Base-by-base conservation (phyloP, 23 red algal genomes). In the Gracilaria gracilis region DNA sequence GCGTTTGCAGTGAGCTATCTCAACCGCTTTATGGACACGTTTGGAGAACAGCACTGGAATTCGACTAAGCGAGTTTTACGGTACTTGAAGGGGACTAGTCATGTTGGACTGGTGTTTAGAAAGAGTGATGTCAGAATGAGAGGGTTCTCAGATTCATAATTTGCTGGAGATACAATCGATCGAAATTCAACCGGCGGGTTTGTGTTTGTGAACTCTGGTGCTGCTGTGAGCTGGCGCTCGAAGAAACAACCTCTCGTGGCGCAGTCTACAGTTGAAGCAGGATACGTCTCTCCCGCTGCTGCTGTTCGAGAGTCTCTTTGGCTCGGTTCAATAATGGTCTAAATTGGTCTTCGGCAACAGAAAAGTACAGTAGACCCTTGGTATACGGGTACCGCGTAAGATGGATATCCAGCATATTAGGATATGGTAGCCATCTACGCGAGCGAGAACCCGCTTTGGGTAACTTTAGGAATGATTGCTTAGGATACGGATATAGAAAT, bases 171-270 rank as follows among this genome's bases (percentile, higher is more conserved):
- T 40, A 20, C 24, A 23, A 47, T 27, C 15, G 75, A 79, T 36
- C 42, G 86, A 4, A 89, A 80, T 71, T 89, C 73, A 29, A 89
- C 75, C 37, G 49, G 0, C 19, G 86, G 86, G 4, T 80, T 47
- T 32, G 71, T 89, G 40, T 89, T 89, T 35, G 42, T 65, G 25
- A 21, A 80, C 16, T 62, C 34, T 17, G 72, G 72, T 27, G 42
- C 35, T 21, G 51, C 49, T 49, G 42, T 89, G 9, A 57, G 64
- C 50, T 89, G 86, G 71, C 0, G 49, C 9, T 74, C 62, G 27
- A 89, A 89, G 50, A 79, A 89, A 35, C 72, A 89, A 49, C 27
- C 69, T 6, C 21, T 89, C 21, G 7, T 89, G 19, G 86, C 86
- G 28, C 83, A 89, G 44, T 80, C 72, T 49, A 75, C 86, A 9